Base-by-base conservation (phyloP, 371 early-diverging fungal species). In the Coemansia sp. region DNA sequence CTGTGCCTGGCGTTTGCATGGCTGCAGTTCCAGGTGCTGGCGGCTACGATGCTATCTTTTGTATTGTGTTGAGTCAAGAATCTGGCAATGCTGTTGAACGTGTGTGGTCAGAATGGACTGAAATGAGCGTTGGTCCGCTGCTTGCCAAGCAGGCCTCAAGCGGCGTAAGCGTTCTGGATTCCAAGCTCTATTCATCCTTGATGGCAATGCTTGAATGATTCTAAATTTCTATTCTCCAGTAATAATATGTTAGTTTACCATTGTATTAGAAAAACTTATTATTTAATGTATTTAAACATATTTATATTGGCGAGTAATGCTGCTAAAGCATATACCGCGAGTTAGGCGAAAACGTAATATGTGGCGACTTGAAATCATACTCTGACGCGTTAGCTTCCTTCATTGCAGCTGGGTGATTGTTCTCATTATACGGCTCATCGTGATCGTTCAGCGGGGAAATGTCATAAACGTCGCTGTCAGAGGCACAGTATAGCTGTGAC, bases 1-100 rank as follows among this genome's bases (percentile, higher is more conserved):
- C 78, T 5, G 62, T 87, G 0, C 88, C 90, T 34, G 97, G 97
- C 58, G 90, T 92, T 7, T 71, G 92, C 22, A 88, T 93, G 87
- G 91, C 92, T 4, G 97, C 95, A 45, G 97, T 97, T 6, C 98
- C 97, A 6, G 97, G 97, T 59, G 98, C 98, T 51, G 98, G 98
- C 42, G 98, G 98, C 5, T 95, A 86, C 69, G 98, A 98, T 81
- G 98, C 98, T 26, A 94, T 98, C 59, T 95, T 91, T 72, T 93
- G 93, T 71, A 83, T 97, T 18, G 58, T 65, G 31, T 54, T 89
- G 13, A 84, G 85, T 5, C 81, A 84, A 0, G 68, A 71, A 11
- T 80, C 85, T 1, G 82, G 81, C 63, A 66, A 55, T 62, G 80
- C 68, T 7, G 84, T 88, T 5, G 85, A 82, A 39, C 51, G 70